A percentile compares a stretch with the other conserved stretches of the same genome.
phyloP scores from a whole-genome alignment of 2,329 filamentous ascomycete genomes.

The Ophiostoma pallidulum region DNA sequence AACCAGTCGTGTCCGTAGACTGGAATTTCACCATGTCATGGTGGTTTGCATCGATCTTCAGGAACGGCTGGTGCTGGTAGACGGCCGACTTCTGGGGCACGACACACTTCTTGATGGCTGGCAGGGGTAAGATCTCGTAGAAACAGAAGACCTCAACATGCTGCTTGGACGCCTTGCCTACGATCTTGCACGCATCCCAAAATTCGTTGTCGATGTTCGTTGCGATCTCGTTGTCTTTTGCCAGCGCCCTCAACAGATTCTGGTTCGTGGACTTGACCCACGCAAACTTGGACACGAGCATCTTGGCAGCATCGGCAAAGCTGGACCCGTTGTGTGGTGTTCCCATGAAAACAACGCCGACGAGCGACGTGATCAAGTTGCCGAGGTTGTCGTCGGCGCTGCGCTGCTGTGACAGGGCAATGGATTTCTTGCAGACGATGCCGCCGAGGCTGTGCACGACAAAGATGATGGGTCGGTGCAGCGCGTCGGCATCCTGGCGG shows the following conservation, averaged over 20 bases:
- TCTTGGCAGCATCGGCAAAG: not conserved
- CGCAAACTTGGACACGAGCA: not conserved
- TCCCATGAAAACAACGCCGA: conserved; percentile 7
- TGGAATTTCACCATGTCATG: not conserved
- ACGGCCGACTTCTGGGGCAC: conserved; percentile 3
- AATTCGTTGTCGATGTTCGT: conserved; percentile 1
- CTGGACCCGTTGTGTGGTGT: conserved; percentile 5
- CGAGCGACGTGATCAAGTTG: not conserved
- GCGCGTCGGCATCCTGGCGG: not conserved
- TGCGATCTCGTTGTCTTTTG: not conserved
- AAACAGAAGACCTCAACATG: not conserved
- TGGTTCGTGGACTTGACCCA: not conserved
- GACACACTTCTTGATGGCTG: not conserved
- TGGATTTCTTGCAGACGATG: conserved; percentile 14
- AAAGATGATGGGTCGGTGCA: conserved; percentile 13
- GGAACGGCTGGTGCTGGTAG: not conserved
- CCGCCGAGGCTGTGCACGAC: conserved; percentile 16
- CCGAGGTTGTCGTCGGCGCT: not conserved
- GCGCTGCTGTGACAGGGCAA: not conserved
- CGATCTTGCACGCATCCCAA: not conserved
- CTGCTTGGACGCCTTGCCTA: not conserved
- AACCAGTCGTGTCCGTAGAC: not conserved
- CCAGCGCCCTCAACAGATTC: not conserved
- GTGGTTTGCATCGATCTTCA: conserved; percentile 2
- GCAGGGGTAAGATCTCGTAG: conserved; percentile 1